Conservation (phyloP, 768 basidiomycete species). For the Leccinum rimulosum region DNA sequence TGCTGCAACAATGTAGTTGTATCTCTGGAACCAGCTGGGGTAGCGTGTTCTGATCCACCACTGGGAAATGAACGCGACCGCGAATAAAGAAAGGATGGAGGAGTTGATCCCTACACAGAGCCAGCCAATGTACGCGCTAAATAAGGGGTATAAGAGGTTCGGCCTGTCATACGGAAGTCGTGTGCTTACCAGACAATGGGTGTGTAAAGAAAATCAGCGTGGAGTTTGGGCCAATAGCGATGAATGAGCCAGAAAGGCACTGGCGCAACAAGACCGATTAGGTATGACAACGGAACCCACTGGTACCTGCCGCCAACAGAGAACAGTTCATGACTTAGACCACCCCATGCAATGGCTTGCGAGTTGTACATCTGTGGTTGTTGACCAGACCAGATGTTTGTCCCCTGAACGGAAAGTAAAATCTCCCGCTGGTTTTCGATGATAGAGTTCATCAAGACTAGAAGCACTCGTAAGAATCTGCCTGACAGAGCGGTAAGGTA, state of each 20-base stretch:
- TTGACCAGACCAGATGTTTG: constrained; percentile 36
- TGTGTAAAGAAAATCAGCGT: constrained; percentile 27
- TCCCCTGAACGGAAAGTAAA: constrained; percentile 53
- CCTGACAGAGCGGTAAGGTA: not conserved
- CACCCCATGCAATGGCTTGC: constrained; percentile 40
- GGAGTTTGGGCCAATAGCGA: constrained; percentile 33
- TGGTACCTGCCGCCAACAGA: constrained; percentile 29
- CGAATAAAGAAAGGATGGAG: constrained; percentile 14
- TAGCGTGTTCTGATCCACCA: constrained; percentile 38
- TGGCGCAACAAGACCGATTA: constrained; percentile 35
- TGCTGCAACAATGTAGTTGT: constrained; percentile 41
- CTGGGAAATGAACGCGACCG: constrained; percentile 33
- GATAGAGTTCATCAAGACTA: constrained; percentile 60
- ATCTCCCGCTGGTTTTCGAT: constrained; percentile 49
- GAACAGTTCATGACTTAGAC: constrained; percentile 36
- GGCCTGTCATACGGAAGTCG: not conserved
- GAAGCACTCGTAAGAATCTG: constrained; percentile 20
- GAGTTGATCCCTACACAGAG: constrained; percentile 31
- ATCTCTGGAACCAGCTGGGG: constrained; percentile 37
- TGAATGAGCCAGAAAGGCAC: constrained; percentile 43
- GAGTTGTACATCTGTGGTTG: constrained; percentile 31
- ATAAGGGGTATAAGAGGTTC: constrained; percentile 1
- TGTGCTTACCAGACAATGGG: constrained; percentile 29
- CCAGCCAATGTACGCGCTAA: constrained; percentile 18
- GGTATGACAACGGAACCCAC: constrained; percentile 40